Conservation (phyloP, 2,329 filamentous ascomycete genomes). For the Atkinsonella hypoxylon region DNA sequence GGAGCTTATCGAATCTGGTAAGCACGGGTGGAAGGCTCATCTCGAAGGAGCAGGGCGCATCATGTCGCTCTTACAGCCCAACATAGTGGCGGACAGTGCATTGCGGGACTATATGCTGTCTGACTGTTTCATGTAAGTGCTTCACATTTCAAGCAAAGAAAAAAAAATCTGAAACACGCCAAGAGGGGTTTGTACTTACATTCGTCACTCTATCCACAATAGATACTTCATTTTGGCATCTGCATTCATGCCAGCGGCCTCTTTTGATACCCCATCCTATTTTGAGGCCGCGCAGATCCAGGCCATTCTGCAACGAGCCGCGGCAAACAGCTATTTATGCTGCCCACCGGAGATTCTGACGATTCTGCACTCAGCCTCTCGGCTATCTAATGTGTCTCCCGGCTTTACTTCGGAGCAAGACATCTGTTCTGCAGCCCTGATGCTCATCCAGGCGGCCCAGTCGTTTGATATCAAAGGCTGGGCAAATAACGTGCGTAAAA, state of each 20-base stretch:
- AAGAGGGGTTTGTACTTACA: too few species aligned
- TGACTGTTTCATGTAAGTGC: slow-evolving; percentile 32
- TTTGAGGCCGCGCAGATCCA: slow-evolving; percentile 26
- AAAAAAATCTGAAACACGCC: not conserved
- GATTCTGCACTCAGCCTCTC: slow-evolving; percentile 30
- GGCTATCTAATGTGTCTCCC: slow-evolving; percentile 22
- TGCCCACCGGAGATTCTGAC: slow-evolving; percentile 32
- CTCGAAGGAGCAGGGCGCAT: slow-evolving; percentile 33
- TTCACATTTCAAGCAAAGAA: not conserved
- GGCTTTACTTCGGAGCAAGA: slow-evolving; percentile 17
- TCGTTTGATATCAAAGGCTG: slow-evolving; percentile 28
- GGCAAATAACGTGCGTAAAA: slow-evolving; percentile 24
- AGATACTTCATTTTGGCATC: slow-evolving; percentile 35
- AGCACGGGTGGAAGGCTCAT: slow-evolving; percentile 34
- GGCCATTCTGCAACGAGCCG: slow-evolving; percentile 25
- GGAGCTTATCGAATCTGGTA: slow-evolving; percentile 37
- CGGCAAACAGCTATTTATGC: slow-evolving; percentile 35
- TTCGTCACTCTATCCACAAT: not conserved
- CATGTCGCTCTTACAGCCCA: slow-evolving; percentile 27
- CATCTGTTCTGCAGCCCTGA: slow-evolving; percentile 18
- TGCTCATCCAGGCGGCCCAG: slow-evolving; percentile 25
- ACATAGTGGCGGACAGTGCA: slow-evolving; percentile 20
- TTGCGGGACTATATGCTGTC: slow-evolving; percentile 34
- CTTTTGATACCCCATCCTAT: slow-evolving; percentile 18
- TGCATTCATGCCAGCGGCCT: slow-evolving; percentile 26